phyloP scores from a whole-genome alignment of 352 stramenopile species.

The Globisporangium barbulae region DNA sequence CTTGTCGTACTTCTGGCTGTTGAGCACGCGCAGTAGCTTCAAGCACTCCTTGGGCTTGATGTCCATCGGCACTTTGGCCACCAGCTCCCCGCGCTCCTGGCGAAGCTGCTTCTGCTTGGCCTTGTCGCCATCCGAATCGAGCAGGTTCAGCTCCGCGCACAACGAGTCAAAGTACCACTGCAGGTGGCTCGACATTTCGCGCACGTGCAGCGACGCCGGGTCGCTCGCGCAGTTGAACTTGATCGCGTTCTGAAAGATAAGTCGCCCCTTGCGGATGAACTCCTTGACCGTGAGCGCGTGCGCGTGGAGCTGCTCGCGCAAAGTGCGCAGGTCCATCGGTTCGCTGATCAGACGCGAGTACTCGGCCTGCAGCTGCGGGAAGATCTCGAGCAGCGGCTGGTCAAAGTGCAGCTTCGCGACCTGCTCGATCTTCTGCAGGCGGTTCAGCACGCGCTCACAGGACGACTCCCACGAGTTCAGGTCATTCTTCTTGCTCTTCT shows the following conservation, averaged over 20 bases:
- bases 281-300: conserved; percentile 47
- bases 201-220: conserved; percentile 63
- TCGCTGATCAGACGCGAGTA: conserved; percentile 67
- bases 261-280: conserved; percentile 66
- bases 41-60: conserved; percentile 80
- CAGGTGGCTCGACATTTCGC: conserved; percentile 78
- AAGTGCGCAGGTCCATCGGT: conserved; percentile 78
- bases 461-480: conserved; percentile 66
- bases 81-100: conserved; percentile 45
- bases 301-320: conserved; percentile 57
- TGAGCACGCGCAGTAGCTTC: conserved; percentile 74
- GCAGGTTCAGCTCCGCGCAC: conserved; percentile 61
- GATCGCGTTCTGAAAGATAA: conserved; percentile 84
- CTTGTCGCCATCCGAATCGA: conserved; percentile 16
- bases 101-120: conserved; percentile 44
- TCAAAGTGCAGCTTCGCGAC: conserved; percentile 82
- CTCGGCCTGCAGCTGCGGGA: conserved; percentile 63
- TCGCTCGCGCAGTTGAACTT: conserved; percentile 79
- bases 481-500: conserved; percentile 79
- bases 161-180: conserved; percentile 86
- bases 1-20: conserved; percentile 86
- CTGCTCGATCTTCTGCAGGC: conserved; percentile 74
- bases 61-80: conserved; percentile 58
- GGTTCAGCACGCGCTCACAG: conserved; percentile 69
- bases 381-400: conserved; percentile 65